Evolutionary conservation across 2,329 filamentous ascomycete genomes (phyloP).

Genomic region (Colletotrichum siamense): DNA sequence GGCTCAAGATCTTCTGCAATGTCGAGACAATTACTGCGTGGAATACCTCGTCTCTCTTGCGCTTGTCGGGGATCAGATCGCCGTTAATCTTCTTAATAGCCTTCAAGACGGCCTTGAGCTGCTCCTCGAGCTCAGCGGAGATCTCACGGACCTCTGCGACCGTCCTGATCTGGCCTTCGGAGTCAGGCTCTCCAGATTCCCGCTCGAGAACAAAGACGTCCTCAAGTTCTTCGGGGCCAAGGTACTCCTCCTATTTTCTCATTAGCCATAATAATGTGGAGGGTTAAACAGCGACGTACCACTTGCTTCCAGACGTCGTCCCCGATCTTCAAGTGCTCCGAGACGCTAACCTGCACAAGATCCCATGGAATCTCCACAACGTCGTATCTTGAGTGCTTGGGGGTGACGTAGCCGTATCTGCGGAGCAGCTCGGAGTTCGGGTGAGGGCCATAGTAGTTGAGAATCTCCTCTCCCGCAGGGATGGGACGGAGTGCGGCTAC

Average conservation of each 20-base stretch:
- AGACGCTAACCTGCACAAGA: conserved; percentile 55
- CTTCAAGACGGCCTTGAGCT: conserved; percentile 57
- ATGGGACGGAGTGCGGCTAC: conserved; percentile 77
- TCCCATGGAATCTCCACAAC: conserved; percentile 79
- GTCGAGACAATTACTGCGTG: conserved; percentile 43
- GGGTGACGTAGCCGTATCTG: conserved; percentile 86
- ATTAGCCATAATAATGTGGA: conserved; percentile 25
- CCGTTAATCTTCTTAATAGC: conserved; percentile 49
- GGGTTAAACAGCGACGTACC: conserved; percentile 39
- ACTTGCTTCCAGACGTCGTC: conserved; percentile 45
- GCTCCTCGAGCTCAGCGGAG: conserved; percentile 57
- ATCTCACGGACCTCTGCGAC: conserved; percentile 44
- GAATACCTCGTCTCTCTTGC: conserved; percentile 52
- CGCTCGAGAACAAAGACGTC: conserved; percentile 75
- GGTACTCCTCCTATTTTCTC: conserved; percentile 34
- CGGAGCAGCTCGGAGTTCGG: conserved; percentile 83
- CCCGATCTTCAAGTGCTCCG: conserved; percentile 41
- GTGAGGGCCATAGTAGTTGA: conserved; percentile 89
- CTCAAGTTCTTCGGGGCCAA: conserved; percentile 73
- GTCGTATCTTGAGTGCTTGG: conserved; percentile 78
- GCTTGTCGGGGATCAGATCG: conserved; percentile 51
- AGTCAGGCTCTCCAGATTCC: conserved; percentile 55
- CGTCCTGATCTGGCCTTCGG: conserved; percentile 49
- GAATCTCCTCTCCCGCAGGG: conserved; percentile 73
- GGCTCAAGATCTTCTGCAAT: conserved; percentile 41